Evolutionary conservation across 2,329 filamentous ascomycete genomes (phyloP).

Genomic region (Dendrostoma leiphaemia): DNA sequence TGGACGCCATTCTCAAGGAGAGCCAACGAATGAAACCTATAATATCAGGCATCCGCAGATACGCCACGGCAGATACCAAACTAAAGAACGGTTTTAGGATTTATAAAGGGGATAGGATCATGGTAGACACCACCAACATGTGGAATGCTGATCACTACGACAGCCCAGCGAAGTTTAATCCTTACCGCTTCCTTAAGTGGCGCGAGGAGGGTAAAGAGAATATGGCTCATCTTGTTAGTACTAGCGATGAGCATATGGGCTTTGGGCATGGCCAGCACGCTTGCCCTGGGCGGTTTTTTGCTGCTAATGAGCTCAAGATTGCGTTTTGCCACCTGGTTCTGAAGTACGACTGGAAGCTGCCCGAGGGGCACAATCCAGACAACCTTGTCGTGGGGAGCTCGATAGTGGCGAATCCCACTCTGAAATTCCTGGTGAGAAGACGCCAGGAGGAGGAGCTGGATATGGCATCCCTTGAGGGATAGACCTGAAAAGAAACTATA

Average conservation of each 20-base stretch:
- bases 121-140: constrained; percentile 18
- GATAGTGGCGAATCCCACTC: constrained; percentile 1
- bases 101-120: constrained; percentile 22
- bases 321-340: constrained; percentile 27
- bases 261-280: constrained; percentile 42
- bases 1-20: constrained; percentile 43
- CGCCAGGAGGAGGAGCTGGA: constrained; percentile 12
- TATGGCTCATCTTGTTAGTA: constrained; percentile 33
- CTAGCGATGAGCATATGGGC: constrained; percentile 28
- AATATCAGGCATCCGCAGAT: constrained; percentile 15
- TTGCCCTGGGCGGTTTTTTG: constrained; percentile 43
- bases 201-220: constrained; percentile 25
- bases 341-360: constrained; percentile 27
- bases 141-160: constrained; percentile 23
- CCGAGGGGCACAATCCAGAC: constrained; percentile 11
- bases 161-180: constrained; percentile 26
- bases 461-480: not conserved
- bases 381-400: constrained; percentile 3
- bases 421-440: constrained; percentile 14
- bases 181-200: constrained; percentile 27
- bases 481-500: no score
- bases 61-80: constrained; percentile 12
- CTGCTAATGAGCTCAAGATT: constrained; percentile 38
- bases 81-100: constrained; percentile 25
- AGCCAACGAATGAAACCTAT: constrained; percentile 27